Conservation (phyloP, 169 alveolate species). For the Eimeria necatrix region DNA sequence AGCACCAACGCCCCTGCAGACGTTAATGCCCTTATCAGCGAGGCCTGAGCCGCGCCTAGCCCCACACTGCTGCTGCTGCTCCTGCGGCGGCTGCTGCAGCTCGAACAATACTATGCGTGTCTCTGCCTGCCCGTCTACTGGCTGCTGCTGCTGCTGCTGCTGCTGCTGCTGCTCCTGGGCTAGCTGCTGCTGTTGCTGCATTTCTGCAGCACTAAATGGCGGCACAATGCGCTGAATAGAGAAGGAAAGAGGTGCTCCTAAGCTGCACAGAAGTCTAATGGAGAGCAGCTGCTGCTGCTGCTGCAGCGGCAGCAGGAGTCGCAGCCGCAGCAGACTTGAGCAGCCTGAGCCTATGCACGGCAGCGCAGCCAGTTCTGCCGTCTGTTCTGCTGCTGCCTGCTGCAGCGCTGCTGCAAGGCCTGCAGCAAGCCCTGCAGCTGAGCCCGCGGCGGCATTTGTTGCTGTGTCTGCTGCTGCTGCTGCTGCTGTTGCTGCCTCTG, state of each 20-base stretch:
- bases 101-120: background rate
- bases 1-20: conserved; percentile 34
- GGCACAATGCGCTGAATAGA: background rate
- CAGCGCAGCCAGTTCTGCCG: conserved; percentile 35
- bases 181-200: conserved; percentile 27
- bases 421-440: conserved; percentile 13
- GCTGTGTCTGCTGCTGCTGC: conserved; percentile 7
- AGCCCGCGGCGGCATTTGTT: background rate
- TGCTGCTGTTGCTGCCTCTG: conserved; percentile 42
- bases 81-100: conserved; percentile 57
- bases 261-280: background rate
- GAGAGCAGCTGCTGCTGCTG: conserved; percentile 55
- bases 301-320: conserved; percentile 63
- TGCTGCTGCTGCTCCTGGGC: conserved; percentile 35
- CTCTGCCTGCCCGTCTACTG: background rate
- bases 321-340: conserved; percentile 37
- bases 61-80: conserved; percentile 30
- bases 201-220: conserved; percentile 23
- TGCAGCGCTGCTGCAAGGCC: conserved; percentile 31
- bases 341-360: conserved; percentile 46
- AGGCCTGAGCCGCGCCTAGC: background rate
- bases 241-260: background rate
- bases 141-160: conserved; percentile 54
- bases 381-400: conserved; percentile 57
- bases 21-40: background rate